Percentiles rank a stretch among this genome's conserved stretches.
Evolutionary conservation across 140 eudicot genomes (phyloP).

Genomic region (Erigeron philadelphicus): DNA sequence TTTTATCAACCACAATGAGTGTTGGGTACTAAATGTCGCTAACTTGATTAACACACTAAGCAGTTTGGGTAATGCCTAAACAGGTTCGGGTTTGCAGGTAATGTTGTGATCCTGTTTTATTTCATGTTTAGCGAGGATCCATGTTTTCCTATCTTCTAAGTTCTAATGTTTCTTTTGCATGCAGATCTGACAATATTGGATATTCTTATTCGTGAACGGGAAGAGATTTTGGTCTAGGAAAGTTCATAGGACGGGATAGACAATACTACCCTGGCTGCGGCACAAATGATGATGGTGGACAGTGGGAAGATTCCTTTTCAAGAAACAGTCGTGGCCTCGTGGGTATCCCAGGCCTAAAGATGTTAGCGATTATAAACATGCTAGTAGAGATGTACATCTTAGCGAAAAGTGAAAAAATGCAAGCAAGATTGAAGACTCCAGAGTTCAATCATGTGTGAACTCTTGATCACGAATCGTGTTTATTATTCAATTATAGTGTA

Average conservation of each 20-base stretch:
- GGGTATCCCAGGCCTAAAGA: slow-evolving; percentile 39
- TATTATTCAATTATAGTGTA: too few species aligned
- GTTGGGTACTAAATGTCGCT: too few species aligned
- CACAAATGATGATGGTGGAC: slow-evolving; percentile 23
- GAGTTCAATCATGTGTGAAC: too few species aligned
- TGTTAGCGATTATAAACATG: too few species aligned
- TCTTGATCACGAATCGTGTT: too few species aligned
- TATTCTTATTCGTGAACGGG: slow-evolving; percentile 34
- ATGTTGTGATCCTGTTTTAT: not conserved
- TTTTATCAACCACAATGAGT: too few species aligned
- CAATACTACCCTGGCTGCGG: slow-evolving; percentile 17
- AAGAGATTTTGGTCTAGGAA: slow-evolving; percentile 38
- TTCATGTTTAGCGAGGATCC: not conserved
- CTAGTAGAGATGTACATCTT: too few species aligned
- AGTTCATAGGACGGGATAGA: slow-evolving; percentile 33
- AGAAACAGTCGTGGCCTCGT: slow-evolving; percentile 43
- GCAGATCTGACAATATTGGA: slow-evolving; percentile 32
- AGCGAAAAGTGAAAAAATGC: too few species aligned
- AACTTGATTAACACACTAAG: too few species aligned
- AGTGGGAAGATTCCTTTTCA: slow-evolving; percentile 40
- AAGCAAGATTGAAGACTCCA: too few species aligned
- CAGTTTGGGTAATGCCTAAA: too few species aligned
- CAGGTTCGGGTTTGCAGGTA: slow-evolving; percentile 51
- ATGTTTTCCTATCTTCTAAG: not conserved
- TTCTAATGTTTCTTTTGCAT: slow-evolving; percentile 16